A percentile compares a stretch with the other conserved stretches of the same genome.
Conservation (phyloP, 73 alveolate genomes). For the Paramecium tetraurelia region DNA sequence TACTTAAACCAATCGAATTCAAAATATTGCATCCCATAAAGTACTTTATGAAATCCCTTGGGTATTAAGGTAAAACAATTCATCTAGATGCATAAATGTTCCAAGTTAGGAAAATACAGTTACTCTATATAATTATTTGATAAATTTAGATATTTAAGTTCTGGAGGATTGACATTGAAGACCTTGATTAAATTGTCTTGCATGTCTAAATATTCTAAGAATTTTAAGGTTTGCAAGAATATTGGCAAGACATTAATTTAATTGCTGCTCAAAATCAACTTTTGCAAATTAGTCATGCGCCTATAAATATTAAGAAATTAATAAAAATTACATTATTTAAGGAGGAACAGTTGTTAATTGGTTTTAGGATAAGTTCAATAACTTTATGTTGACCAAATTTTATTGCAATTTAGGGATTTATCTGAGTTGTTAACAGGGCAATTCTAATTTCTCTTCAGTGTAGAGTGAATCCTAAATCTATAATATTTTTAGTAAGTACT, state of each 20-base stretch:
- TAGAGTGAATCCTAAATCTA: not conserved
- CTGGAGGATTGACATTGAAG: not conserved
- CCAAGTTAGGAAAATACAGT: conserved; percentile 56
- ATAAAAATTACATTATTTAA: not conserved
- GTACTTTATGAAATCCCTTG: conserved; percentile 68
- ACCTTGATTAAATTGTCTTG: not conserved
- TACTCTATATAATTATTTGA: conserved; percentile 21
- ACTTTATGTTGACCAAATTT: not conserved
- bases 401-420: not conserved
- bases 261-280: conserved; percentile 49
- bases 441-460: conserved; percentile 13
- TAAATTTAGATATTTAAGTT: conserved; percentile 32
- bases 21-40: conserved; percentile 71
- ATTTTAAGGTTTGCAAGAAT: not conserved
- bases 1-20: conserved; percentile 90
- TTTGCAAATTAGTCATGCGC: conserved; percentile 26
- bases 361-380: not conserved
- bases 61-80: conserved; percentile 78
- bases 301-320: not conserved
- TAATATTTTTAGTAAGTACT: not conserved
- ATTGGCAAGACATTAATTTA: conserved; percentile 26
- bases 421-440: not conserved
- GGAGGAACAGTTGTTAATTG: not conserved
- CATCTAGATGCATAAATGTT: conserved; percentile 66
- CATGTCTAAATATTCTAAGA: conserved; percentile 31